A percentile compares a stretch with the other conserved stretches of the same genome.
Conservation (phyloP, 2,329 filamentous ascomycete species). For the Cladosporium sp. region DNA sequence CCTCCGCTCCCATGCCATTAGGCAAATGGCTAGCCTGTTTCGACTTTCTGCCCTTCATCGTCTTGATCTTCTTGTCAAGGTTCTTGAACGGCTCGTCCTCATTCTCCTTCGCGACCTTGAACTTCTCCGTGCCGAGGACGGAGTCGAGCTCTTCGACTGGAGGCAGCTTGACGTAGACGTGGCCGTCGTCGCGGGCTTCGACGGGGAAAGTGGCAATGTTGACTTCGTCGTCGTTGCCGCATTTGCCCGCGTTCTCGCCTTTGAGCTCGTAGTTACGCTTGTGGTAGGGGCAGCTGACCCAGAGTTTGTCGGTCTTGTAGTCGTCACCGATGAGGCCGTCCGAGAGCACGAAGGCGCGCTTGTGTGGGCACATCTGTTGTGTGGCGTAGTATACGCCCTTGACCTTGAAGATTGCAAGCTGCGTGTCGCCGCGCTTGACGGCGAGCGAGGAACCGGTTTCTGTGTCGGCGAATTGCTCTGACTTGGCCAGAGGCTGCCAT, state of each 20-base stretch:
- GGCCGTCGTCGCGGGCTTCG: slow-evolving; percentile 69
- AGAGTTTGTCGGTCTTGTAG: slow-evolving; percentile 58
- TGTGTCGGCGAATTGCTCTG: slow-evolving; percentile 62
- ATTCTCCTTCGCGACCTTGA: slow-evolving; percentile 72
- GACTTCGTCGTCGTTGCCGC: slow-evolving; percentile 67
- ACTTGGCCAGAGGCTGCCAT: slow-evolving; percentile 77
- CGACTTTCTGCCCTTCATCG: slow-evolving; percentile 50
- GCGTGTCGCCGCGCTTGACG: slow-evolving; percentile 82
- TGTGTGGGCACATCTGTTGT: slow-evolving; percentile 94
- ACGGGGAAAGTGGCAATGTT: slow-evolving; percentile 78
- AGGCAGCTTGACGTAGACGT: slow-evolving; percentile 75
- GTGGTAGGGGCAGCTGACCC: slow-evolving; percentile 82
- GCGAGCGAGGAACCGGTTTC: slow-evolving; percentile 70
- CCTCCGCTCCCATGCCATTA: slow-evolving; percentile 39
- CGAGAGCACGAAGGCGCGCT: slow-evolving; percentile 80
- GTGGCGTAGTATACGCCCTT: slow-evolving; percentile 75
- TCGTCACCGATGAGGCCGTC: slow-evolving; percentile 78
- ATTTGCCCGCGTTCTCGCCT: slow-evolving; percentile 61
- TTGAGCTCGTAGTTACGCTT: slow-evolving; percentile 82
- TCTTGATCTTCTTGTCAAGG: slow-evolving; percentile 49
- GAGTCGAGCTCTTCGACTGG: slow-evolving; percentile 75
- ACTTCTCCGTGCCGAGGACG: slow-evolving; percentile 71
- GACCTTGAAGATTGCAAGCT: slow-evolving; percentile 81
- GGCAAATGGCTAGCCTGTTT: slow-evolving; percentile 41
- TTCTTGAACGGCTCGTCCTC: slow-evolving; percentile 48